Evolutionary conservation across 2,329 filamentous ascomycete genomes (phyloP), one percentile per base, ranked within the genome.

Genomic region (Colletotrichum tabaci): DNA sequence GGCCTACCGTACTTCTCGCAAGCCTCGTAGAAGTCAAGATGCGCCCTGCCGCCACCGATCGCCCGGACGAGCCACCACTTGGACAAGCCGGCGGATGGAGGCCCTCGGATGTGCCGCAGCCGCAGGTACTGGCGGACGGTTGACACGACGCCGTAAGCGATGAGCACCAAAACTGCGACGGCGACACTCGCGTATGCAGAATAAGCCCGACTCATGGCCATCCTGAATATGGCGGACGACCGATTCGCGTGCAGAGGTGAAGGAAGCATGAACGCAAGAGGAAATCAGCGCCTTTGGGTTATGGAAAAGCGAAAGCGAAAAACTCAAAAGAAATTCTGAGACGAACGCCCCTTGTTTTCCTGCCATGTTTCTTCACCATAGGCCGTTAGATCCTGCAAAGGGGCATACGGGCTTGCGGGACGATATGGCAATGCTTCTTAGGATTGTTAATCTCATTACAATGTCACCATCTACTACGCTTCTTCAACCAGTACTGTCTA

Each of bases 21-120:
- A 2, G 79, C 79, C 16, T 83, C 77, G 73, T 79, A 80, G 42
- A 82, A 77, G n/a, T 83, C 78, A 1, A 82, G 75, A 66, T 83
- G 78, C 15, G 77, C 77, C 38, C 75, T 76, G 3, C 81, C 82
- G 10, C 79, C 77, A 4, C 76, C 73, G 2, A 81, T 78, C 10
- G 73, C 75, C 18, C 74, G 75, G 12, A 81, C 72, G 23, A 85
- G 74, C 82, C 83, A 86, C 73, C 81, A 76, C 63, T 82, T 82
- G 0, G 84, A 84, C 44, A 85, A 79, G 0, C 74, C 78, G 2
- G 83, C 82, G 3, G 77, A 60, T 18, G 74, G 74, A 6, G 84
- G 84, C 0, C 84, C 84, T 7, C 79, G 79, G 65, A 86, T 77
- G 69, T 84, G 80, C 13, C 82, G 78, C 8, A 86, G 79, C 35